Conservation (phyloP, 441 rosid species). For the Populus hybrid region DNA sequence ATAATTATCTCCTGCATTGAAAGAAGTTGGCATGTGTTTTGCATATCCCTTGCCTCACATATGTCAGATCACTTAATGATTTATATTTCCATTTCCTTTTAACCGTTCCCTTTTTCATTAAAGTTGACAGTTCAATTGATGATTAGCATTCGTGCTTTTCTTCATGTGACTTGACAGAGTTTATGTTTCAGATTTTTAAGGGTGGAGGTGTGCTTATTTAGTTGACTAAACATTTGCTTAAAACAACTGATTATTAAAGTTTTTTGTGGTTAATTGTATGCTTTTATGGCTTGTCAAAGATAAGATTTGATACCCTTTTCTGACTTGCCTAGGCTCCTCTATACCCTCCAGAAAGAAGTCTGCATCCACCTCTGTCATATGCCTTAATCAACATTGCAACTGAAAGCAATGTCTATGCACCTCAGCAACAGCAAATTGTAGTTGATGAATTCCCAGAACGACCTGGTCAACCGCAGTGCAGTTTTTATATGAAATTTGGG, state of each 20-base stretch:
- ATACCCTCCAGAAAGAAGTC: constrained; percentile 50
- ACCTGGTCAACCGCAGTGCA: constrained; percentile 90
- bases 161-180: not conserved
- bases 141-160: not conserved
- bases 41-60: not conserved
- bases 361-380: constrained; percentile 49
- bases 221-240: not conserved
- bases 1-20: constrained; percentile 4
- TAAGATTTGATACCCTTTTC: constrained; percentile 4
- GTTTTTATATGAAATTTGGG: constrained; percentile 65
- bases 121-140: not conserved
- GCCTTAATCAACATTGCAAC: constrained; percentile 35
- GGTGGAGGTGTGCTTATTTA: not conserved
- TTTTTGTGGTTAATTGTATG: not conserved
- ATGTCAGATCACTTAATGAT: not conserved
- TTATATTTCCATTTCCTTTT: not conserved
- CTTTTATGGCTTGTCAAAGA: not conserved
- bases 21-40: not conserved
- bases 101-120: not conserved
- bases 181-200: not conserved
- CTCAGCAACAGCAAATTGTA: constrained; percentile 41
- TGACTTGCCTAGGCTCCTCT: constrained; percentile 52
- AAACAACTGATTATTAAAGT: not conserved
- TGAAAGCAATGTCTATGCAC: constrained; percentile 40
- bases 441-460: constrained; percentile 83